Conservation (phyloP, 805 yeast genomes). For the Nakazawaea wickerhamii region DNA sequence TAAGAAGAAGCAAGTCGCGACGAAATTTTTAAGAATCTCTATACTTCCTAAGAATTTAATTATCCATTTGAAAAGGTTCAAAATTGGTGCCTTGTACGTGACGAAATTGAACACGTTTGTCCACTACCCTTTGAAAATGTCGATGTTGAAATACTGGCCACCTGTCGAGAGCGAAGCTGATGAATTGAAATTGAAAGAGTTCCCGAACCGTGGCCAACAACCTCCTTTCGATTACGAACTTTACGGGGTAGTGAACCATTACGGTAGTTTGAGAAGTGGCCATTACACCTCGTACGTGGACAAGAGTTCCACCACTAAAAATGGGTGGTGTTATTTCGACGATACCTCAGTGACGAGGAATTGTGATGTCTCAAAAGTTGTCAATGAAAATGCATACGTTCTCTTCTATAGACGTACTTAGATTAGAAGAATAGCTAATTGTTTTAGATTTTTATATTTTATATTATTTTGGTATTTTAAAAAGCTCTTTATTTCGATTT, state of each 20-base stretch:
- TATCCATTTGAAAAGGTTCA: constrained; percentile 82
- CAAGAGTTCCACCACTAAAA: constrained; percentile 36
- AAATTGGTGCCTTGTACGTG: constrained; percentile 41
- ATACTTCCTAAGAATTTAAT: constrained; percentile 74
- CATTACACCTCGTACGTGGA: constrained; percentile 82
- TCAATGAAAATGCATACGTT: constrained; percentile 77
- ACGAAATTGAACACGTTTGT: constrained; percentile 62
- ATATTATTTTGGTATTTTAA: too few relatives aligned
- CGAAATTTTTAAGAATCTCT: constrained; percentile 67
- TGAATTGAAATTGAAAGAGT: constrained; percentile 30
- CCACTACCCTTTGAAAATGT: constrained; percentile 52
- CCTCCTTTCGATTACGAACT: constrained; percentile 78
- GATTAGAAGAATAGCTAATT: background rate
- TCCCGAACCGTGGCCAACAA: constrained; percentile 64
- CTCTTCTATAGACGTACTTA: constrained; percentile 58
- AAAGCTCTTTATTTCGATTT: too few relatives aligned
- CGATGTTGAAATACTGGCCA: constrained; percentile 73
- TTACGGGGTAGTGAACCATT: constrained; percentile 80
- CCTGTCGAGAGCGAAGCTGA: constrained; percentile 36
- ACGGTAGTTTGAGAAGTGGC: constrained; percentile 77
- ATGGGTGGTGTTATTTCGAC: constrained; percentile 80
- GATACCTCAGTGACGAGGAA: constrained; percentile 62
- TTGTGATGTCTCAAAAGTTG: constrained; percentile 45
- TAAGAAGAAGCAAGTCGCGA: constrained; percentile 52
- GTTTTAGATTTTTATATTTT: background rate